Base-by-base conservation (phyloP, 768 basidiomycete species). In the Russula foetens region DNA sequence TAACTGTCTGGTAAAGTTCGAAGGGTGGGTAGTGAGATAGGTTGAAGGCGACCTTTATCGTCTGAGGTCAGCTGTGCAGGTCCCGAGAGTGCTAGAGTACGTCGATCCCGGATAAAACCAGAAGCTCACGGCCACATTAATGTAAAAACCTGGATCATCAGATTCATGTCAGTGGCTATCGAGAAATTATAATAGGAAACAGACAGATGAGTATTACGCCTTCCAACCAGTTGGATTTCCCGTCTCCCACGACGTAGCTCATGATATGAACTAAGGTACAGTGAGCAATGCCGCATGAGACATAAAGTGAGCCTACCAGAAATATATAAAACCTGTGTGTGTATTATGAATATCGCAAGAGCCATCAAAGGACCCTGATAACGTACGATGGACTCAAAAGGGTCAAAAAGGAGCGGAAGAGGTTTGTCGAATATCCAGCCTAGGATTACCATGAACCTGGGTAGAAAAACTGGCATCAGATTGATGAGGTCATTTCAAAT, bases 191-290 rank as follows among this genome's bases (percentile, higher is more conserved):
- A 11, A 31, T 8, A 41, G 5, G 43, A 53, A 38, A 41, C 76
- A 50, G 64, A 81, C 85, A 83, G 58, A 91, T 81, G n/a, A 92
- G 77, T 58, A 91, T 84, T 66, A 84, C 72, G 24, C 91, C 92
- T 72, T 96, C 93, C n/a, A 97, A 77, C 85, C 93, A 97, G 71
- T 95, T 96, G 29, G 86, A 90, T 69, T 84, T 88, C 14, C 92
- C 92, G 66, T 97, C 95, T 51, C 84, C 81, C 6, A 95, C 81
- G 23, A 87, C 85, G 68, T 90, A 91, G 68, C 88, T 90, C 72
- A 96, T 90, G 4, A 90, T 89, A 65, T 71, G 61, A 7, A 74
- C 73, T 71, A 39, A 31, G 21, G 14, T 19, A 28, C 28, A 23
- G 21, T 63, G 21, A 62, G 52, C 23, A 14, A 33, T 12, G 24